phyloP scores from a whole-genome alignment of 257 asterid species.

The Voacanga thouarsii region DNA sequence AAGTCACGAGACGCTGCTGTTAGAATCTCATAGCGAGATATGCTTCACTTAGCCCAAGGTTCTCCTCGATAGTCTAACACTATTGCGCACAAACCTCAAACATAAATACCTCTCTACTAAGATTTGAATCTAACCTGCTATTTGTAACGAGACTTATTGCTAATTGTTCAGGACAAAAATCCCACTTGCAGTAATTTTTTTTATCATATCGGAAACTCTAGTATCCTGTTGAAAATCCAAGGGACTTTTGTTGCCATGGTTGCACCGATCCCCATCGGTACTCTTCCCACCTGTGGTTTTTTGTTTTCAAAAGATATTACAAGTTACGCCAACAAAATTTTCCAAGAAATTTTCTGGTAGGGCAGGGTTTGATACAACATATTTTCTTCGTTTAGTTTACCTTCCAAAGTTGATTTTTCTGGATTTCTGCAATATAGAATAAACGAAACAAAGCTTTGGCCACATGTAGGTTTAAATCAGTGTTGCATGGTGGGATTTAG shows the following conservation, averaged over 20 bases:
- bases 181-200: no score
- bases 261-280: constrained; percentile 22
- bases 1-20: no score
- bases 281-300: background rate
- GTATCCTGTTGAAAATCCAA: background rate
- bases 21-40: no score
- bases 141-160: no score
- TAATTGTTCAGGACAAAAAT: no score
- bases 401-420: background rate
- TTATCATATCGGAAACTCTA: background rate
- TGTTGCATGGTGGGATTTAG: no score
- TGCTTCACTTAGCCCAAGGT: no score
- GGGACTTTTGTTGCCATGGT: constrained; percentile 19
- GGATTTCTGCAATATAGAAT: background rate
- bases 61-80: no score
- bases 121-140: no score
- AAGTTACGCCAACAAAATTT: background rate
- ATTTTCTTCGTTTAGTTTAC: background rate
- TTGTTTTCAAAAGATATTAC: background rate
- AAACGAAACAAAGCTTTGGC: background rate
- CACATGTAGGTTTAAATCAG: background rate
- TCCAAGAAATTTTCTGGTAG: background rate
- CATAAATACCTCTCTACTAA: no score
- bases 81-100: no score
- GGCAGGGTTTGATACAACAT: background rate